These are phyloP conservation scores for Massariosphaeria phaeospora DNA, from an alignment of 495 filamentous ascomycete genomes.

Conservation along the genomic window DNA sequence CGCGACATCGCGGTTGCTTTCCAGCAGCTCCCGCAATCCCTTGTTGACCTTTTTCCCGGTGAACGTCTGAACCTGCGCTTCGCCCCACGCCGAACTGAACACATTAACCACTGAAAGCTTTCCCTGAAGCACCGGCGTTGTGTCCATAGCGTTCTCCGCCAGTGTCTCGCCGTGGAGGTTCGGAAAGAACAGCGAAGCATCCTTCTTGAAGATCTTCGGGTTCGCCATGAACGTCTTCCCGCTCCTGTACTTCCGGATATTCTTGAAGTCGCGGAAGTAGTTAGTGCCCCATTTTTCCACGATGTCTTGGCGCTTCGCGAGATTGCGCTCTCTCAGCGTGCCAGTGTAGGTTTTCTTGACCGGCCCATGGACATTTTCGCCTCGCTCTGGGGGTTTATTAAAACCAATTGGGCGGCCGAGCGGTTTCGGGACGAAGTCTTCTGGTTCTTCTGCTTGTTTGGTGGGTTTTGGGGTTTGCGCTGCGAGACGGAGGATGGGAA, in stretches of 20 bases:
- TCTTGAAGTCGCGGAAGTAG: slow-evolving; percentile 90
- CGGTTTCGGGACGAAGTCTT: slow-evolving; percentile 59
- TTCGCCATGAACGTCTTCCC: slow-evolving; percentile 88
- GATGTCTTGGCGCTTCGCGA: slow-evolving; percentile 64
- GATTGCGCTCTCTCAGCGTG: slow-evolving; percentile 76
- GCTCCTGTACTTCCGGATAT: slow-evolving; percentile 64
- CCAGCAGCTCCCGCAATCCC: slow-evolving; percentile 52
- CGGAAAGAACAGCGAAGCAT: slow-evolving; percentile 82
- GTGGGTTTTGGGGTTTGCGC: background rate
- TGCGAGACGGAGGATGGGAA: background rate
- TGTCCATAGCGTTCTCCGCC: slow-evolving; percentile 52
- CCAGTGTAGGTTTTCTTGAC: slow-evolving; percentile 64
- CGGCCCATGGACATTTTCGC: slow-evolving; percentile 78
- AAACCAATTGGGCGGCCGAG: slow-evolving; percentile 80
- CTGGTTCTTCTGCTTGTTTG: slow-evolving; percentile 44
- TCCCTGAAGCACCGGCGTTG: slow-evolving; percentile 64
- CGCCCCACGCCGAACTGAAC: slow-evolving; percentile 78
- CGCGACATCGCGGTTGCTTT: slow-evolving; percentile 45
- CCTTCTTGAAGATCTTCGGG: slow-evolving; percentile 65
- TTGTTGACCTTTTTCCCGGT: slow-evolving; percentile 59
- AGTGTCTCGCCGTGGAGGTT: slow-evolving; percentile 81
- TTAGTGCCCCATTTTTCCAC: slow-evolving; percentile 59
- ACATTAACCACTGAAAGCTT: slow-evolving; percentile 72
- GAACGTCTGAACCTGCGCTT: slow-evolving; percentile 72
- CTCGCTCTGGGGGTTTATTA: slow-evolving; percentile 60